phyloP scores from a whole-genome alignment of 257 asterid genomes.

The Ligustrum vulgare region DNA sequence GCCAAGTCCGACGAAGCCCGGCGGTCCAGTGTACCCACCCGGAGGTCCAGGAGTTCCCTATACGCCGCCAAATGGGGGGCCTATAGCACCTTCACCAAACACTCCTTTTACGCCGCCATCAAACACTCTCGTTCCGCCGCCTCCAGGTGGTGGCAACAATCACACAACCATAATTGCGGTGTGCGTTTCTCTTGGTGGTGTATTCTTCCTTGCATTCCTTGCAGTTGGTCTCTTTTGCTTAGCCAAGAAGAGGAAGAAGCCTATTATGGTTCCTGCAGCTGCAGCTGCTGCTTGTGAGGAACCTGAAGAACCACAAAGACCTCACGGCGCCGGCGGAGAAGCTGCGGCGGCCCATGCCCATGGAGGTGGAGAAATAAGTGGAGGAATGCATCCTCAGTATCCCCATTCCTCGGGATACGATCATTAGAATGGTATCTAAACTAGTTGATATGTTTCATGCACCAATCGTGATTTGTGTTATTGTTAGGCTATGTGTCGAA shows the following conservation, averaged over 20 bases:
- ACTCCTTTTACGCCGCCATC: slow-evolving; percentile 39
- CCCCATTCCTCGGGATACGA: not conserved
- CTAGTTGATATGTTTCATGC: not conserved
- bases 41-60: slow-evolving; percentile 15
- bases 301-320: not conserved
- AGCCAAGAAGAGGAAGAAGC: slow-evolving; percentile 71
- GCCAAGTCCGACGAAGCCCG: slow-evolving; percentile 28
- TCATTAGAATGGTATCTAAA: not conserved
- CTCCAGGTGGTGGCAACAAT: slow-evolving; percentile 39
- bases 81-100: slow-evolving; percentile 12
- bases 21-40: slow-evolving; percentile 28
- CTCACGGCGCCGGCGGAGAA: slow-evolving; percentile 30
- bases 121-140: slow-evolving; percentile 30
- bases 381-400: not conserved
- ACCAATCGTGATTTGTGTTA: not conserved
- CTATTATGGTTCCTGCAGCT: slow-evolving; percentile 46
- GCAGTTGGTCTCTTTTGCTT: slow-evolving; percentile 62
- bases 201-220: slow-evolving; percentile 64
- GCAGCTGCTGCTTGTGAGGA: slow-evolving; percentile 38
- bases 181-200: slow-evolving; percentile 61
- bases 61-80: slow-evolving; percentile 23
- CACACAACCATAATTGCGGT: slow-evolving; percentile 64
- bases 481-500: not conserved
- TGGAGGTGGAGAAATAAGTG: slow-evolving; percentile 27
- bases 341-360: slow-evolving; percentile 3